A percentile compares a stretch with the other conserved stretches of the same genome.
Conservation (phyloP, 2,329 filamentous ascomycete species). For the Sporothrix luriei region DNA sequence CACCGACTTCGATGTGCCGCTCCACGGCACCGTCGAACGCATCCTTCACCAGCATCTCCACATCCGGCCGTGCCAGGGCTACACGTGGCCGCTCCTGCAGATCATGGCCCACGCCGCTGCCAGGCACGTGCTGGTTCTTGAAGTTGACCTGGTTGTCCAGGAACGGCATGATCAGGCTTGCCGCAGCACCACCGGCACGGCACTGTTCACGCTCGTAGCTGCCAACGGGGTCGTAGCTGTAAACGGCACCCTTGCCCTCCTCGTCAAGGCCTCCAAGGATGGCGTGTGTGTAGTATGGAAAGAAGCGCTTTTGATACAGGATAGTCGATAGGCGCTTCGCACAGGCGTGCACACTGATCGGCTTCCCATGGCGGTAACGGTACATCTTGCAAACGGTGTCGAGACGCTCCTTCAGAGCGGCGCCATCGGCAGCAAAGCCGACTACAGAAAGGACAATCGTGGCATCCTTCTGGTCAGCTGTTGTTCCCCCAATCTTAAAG, state of each 20-base stretch:
- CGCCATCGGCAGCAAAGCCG: conserved; percentile 92
- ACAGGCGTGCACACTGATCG: conserved; percentile 91
- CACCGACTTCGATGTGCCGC: conserved; percentile 98
- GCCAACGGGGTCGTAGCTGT: conserved; percentile 96
- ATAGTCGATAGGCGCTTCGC: conserved; percentile 94
- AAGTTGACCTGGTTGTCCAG: conserved; percentile 99
- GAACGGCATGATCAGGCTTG: conserved; percentile 97
- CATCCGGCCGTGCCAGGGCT: conserved; percentile 70
- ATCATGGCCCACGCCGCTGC: conserved; percentile 79
- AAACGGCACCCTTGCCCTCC: conserved; percentile 89
- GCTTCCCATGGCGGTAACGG: conserved; percentile 95
- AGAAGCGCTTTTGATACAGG: conserved; percentile 96
- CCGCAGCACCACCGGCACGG: conserved; percentile 86
- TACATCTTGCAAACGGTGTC: conserved; percentile 98
- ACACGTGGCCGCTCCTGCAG: conserved; percentile 70
- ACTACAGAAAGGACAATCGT: conserved; percentile 91
- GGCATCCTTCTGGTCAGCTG: conserved; percentile 79
- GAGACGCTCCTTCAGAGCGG: conserved; percentile 89
- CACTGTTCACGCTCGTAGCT: conserved; percentile 98
- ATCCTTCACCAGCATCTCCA: conserved; percentile 89
- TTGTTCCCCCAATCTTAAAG: conserved; percentile 93
- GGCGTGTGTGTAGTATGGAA: conserved; percentile 96
- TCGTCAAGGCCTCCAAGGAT: conserved; percentile 94
- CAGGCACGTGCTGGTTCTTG: conserved; percentile 96
- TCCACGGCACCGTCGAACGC: conserved; percentile 97